phyloP scores from a whole-genome alignment of 495 filamentous ascomycete species.

The Tuber magnatum region DNA sequence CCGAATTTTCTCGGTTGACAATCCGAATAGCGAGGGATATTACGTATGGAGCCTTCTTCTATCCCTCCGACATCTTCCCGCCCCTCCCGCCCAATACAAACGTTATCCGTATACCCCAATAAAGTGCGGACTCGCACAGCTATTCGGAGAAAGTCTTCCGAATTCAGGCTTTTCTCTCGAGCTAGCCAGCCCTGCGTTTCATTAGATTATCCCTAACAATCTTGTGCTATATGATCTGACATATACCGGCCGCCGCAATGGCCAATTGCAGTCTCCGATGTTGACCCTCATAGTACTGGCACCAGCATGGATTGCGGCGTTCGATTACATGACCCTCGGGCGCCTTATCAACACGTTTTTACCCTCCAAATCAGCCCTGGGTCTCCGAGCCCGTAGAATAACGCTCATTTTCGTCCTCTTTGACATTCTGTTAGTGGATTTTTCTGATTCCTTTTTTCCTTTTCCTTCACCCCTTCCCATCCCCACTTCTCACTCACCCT shows the following conservation, averaged over 20 bases:
- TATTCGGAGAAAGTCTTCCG: not conserved
- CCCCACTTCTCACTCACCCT: not conserved
- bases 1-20: slow-evolving; percentile 18
- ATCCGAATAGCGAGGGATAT: slow-evolving; percentile 21
- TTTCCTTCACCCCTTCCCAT: not conserved
- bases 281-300: slow-evolving; percentile 33
- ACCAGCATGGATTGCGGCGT: slow-evolving; percentile 29
- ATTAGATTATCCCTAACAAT: not conserved
- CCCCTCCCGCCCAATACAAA: not conserved
- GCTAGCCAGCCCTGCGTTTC: not conserved
- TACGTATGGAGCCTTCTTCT: not conserved
- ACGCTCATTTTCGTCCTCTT: slow-evolving; percentile 30
- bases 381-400: slow-evolving; percentile 25
- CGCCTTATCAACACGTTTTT: slow-evolving; percentile 29
- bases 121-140: not conserved
- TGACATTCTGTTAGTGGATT: slow-evolving; percentile 20
- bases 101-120: not conserved
- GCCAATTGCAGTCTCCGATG: slow-evolving; percentile 11
- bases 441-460: not conserved
- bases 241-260: not conserved
- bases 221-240: not conserved
- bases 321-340: slow-evolving; percentile 32
- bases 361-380: slow-evolving; percentile 26
- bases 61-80: not conserved
- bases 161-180: not conserved